Percentiles rank a stretch among this genome's conserved stretches.
Conservation (phyloP, 1,284 basidiomycete genomes). For the Veloporphyrellus conicus region DNA sequence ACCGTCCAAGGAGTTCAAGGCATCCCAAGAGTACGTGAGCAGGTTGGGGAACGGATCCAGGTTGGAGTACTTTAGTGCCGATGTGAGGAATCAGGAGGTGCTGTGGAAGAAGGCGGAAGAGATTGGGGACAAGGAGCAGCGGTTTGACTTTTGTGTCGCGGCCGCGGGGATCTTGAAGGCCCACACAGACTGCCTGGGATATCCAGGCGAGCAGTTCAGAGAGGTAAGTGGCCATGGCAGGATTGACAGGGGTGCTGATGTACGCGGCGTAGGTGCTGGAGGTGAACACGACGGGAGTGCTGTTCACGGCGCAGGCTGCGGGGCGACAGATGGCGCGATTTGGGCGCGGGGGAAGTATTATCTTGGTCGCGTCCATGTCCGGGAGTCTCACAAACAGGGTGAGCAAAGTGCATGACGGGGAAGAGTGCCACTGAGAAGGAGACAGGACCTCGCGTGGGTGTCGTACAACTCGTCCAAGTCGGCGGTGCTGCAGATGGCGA, state of each 20-base stretch:
- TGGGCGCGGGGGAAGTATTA: slow-evolving; percentile 72
- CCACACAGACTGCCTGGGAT: slow-evolving; percentile 63
- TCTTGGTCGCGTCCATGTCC: slow-evolving; percentile 80
- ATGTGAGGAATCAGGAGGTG: slow-evolving; percentile 58
- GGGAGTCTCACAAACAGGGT: slow-evolving; percentile 81
- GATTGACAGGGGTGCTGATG: not conserved
- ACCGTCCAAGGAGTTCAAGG: slow-evolving; percentile 66
- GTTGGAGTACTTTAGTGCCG: slow-evolving; percentile 62
- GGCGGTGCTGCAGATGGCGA: slow-evolving; percentile 76
- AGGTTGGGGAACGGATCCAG: slow-evolving; percentile 45
- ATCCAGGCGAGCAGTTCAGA: slow-evolving; percentile 66
- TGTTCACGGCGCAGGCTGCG: slow-evolving; percentile 76
- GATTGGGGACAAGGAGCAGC: slow-evolving; percentile 59
- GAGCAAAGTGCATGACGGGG: slow-evolving; percentile 11
- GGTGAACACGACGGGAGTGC: slow-evolving; percentile 74
- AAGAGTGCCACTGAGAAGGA: slow-evolving; percentile 2
- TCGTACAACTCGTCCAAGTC: slow-evolving; percentile 81
- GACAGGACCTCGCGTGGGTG: slow-evolving; percentile 68
- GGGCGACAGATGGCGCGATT: slow-evolving; percentile 73
- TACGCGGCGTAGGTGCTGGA: slow-evolving; percentile 52
- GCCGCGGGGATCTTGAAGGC: slow-evolving; percentile 73
- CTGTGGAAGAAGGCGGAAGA: slow-evolving; percentile 55
- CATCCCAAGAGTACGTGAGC: slow-evolving; percentile 51
- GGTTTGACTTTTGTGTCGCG: slow-evolving; percentile 72
- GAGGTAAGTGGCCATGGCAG: slow-evolving; percentile 40